These are phyloP conservation scores for Beauveria sp. DNA, from an alignment of 2,329 filamentous ascomycete species.

Conservation along the genomic window DNA sequence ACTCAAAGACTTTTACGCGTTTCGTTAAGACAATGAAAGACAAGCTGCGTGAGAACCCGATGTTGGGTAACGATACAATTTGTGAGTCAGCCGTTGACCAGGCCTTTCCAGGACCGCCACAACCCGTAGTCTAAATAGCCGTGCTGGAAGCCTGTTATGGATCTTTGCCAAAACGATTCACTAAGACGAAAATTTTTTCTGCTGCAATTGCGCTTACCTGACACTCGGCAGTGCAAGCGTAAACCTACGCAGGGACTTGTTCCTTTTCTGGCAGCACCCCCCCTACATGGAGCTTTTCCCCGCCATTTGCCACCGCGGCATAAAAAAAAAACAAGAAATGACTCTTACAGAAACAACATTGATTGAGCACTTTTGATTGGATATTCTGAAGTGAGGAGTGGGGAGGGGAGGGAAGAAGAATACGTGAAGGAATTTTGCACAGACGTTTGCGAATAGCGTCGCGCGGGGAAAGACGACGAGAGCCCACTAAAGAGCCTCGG, in stretches of 20 bases:
- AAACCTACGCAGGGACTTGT: slow-evolving; percentile 7
- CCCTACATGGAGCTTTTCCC: not conserved
- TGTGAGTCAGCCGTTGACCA: not conserved
- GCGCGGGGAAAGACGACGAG: not conserved
- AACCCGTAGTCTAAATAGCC: not conserved
- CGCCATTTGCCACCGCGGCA: not conserved
- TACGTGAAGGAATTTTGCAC: not conserved
- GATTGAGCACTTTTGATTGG: not conserved
- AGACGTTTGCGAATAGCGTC: not conserved
- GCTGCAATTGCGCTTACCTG: not conserved
- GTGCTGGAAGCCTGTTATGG: not conserved
- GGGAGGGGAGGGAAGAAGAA: not conserved
- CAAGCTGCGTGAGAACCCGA: too few species aligned
- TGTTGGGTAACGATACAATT: too few species aligned
- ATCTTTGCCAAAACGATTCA: not conserved
- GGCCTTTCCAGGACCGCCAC: not conserved
- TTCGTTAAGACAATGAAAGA: too few species aligned
- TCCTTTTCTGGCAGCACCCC: not conserved
- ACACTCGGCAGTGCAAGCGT: not conserved
- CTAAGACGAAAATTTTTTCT: not conserved
- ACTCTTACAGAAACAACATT: not conserved
- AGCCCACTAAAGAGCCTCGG: slow-evolving; percentile 1
- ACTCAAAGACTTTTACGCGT: too few species aligned
- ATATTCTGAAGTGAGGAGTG: not conserved
- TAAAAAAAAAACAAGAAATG: not conserved